Percentiles rank a stretch among this genome's conserved stretches.
These are phyloP conservation scores for Chenopodium quinoa DNA, from an alignment of 148 eudicot genomes.

Conservation along the genomic window DNA sequence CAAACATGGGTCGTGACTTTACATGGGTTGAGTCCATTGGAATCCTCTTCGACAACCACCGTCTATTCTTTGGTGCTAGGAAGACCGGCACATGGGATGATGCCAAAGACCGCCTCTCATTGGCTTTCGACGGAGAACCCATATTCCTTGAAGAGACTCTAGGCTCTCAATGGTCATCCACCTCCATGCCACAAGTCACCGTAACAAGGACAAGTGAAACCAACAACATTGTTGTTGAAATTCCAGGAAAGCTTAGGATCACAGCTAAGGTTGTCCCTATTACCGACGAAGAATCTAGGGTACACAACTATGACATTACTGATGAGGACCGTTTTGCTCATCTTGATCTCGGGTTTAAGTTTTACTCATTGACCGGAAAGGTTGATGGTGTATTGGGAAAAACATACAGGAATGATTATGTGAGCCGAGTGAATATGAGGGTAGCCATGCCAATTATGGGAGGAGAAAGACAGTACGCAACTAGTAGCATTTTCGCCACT, in stretches of 20 bases:
- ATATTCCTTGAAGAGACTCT: conserved; percentile 24
- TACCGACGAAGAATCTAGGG: conserved; percentile 37
- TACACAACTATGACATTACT: conserved; percentile 41
- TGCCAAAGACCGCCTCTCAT: conserved; percentile 33
- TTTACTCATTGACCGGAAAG: conserved; percentile 26
- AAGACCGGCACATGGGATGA: conserved; percentile 42
- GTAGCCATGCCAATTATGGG: conserved; percentile 47
- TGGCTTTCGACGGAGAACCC: conserved; percentile 38
- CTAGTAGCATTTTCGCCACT: conserved; percentile 35
- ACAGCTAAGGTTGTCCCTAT: conserved; percentile 45
- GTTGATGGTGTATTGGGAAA: conserved; percentile 52
- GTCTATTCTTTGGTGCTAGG: conserved; percentile 38
- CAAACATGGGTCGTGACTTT: conserved; percentile 41
- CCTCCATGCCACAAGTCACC: conserved; percentile 24
- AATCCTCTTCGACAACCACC: conserved; percentile 42
- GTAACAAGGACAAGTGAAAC: conserved; percentile 26
- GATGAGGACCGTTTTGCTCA: conserved; percentile 49
- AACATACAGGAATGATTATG: conserved; percentile 48
- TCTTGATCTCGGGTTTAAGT: conserved; percentile 46
- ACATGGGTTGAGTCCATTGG: conserved; percentile 58
- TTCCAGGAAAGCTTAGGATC: conserved; percentile 39
- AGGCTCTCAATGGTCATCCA: conserved; percentile 31
- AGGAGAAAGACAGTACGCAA: conserved; percentile 36
- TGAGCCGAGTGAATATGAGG: conserved; percentile 41
- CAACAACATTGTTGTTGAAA: conserved; percentile 31